These are phyloP conservation scores for Raphidocelis subcapitata DNA, from an alignment of 139 green algal genomes.

Conservation along the genomic window DNA sequence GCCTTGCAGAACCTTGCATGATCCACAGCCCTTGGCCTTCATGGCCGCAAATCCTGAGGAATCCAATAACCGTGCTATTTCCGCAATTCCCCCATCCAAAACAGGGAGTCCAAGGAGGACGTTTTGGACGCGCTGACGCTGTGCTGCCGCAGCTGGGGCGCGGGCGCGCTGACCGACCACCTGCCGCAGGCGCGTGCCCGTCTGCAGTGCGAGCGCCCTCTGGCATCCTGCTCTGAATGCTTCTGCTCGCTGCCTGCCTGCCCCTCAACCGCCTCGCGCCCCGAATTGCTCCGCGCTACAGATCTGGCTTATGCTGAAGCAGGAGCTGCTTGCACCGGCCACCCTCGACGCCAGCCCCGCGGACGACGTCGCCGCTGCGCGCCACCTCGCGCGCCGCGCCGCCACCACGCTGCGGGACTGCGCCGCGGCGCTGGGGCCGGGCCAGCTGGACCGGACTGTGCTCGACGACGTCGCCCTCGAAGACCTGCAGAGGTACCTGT, in stretches of 20 bases:
- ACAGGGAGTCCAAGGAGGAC: constrained; percentile 25
- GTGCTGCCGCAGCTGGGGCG: constrained; percentile 7
- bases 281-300: neutral
- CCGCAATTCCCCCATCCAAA: neutral
- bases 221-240: too few relatives aligned
- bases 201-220: too few relatives aligned
- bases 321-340: constrained; percentile 25
- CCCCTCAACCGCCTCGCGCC: too few relatives aligned
- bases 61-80: too few relatives aligned
- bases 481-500: constrained; percentile 28
- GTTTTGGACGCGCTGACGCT: constrained; percentile 11
- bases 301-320: constrained; percentile 31
- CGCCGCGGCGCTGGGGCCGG: constrained; percentile 7
- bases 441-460: neutral
- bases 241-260: too few relatives aligned
- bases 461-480: constrained; percentile 23
- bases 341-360: neutral
- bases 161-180: constrained; percentile 4
- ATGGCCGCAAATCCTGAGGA: neutral
- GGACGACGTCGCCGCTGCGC: neutral
- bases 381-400: neutral
- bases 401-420: constrained; percentile 3
- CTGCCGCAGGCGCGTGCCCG: too few relatives aligned
- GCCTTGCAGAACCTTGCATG: too few relatives aligned
- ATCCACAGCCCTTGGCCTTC: neutral